These are phyloP conservation scores for Thoreauomyces humboldtii DNA, from an alignment of 192 early-diverging fungal genomes.

Conservation along the genomic window DNA sequence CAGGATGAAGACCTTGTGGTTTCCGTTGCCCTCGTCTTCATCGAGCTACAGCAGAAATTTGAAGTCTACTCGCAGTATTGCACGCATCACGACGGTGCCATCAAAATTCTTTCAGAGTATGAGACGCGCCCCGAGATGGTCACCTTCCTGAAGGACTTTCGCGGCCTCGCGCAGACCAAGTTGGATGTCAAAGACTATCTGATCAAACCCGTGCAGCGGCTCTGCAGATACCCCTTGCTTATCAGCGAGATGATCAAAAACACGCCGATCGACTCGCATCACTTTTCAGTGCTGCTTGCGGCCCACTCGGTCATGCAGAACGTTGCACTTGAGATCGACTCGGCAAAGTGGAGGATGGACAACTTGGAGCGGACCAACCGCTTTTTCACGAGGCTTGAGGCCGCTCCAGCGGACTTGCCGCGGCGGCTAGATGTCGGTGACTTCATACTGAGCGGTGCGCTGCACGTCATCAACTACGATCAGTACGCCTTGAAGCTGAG, in stretches of 20 bases:
- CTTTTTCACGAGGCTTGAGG: slow-evolving; percentile 27
- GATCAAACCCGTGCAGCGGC: slow-evolving; percentile 37
- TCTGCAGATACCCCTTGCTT: slow-evolving; percentile 33
- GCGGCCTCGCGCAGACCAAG: slow-evolving; percentile 22
- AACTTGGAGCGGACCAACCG: slow-evolving; percentile 29
- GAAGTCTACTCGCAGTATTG: slow-evolving; percentile 31
- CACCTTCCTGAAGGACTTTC: slow-evolving; percentile 29
- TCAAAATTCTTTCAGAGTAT: slow-evolving; percentile 29
- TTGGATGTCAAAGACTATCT: slow-evolving; percentile 33
- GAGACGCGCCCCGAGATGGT: slow-evolving; percentile 31
- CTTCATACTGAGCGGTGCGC: slow-evolving; percentile 22
- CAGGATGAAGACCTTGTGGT: neutral
- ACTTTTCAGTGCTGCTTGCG: neutral
- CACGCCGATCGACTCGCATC: neutral
- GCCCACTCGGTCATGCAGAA: slow-evolving; percentile 31
- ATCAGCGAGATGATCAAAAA: slow-evolving; percentile 28
- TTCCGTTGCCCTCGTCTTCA: slow-evolving; percentile 14
- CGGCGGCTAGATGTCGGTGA: slow-evolving; percentile 23
- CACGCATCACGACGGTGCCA: slow-evolving; percentile 34
- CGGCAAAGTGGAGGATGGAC: slow-evolving; percentile 32
- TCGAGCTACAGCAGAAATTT: slow-evolving; percentile 26
- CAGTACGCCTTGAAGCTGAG: neutral
- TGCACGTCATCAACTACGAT: slow-evolving; percentile 26
- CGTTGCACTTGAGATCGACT: slow-evolving; percentile 32
- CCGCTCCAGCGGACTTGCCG: neutral